Percentiles rank a stretch among this genome's conserved stretches.
phyloP scores from a whole-genome alignment of 495 filamentous ascomycete genomes.

The Tuber melanosporum region DNA sequence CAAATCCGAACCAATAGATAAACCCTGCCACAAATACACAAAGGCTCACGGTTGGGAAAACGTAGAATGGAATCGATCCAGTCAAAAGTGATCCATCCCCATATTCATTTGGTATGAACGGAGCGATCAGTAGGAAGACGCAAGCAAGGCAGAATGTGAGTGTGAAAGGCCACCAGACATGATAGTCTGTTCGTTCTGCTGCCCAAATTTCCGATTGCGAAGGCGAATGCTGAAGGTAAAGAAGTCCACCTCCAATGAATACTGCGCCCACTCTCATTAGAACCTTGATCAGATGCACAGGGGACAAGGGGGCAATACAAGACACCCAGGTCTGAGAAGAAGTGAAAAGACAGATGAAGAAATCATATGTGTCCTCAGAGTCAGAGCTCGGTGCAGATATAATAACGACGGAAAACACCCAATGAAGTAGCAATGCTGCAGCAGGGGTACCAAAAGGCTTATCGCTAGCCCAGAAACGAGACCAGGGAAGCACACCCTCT shows the following conservation, averaged over 20 bases:
- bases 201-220: conserved; percentile 41
- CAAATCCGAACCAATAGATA: conserved; percentile 46
- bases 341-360: conserved; percentile 41
- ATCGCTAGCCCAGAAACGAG: conserved; percentile 59
- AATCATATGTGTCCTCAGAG: conserved; percentile 35
- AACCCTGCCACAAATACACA: conserved; percentile 43
- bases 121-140: conserved; percentile 44
- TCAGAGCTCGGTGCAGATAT: conserved; percentile 32
- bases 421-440: conserved; percentile 46
- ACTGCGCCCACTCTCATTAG: conserved; percentile 5
- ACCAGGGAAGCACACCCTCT: conserved; percentile 59
- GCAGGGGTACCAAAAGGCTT: conserved; percentile 53
- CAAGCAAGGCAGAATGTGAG: conserved; percentile 44
- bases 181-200: conserved; percentile 45
- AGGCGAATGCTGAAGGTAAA: conserved; percentile 39
- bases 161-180: conserved; percentile 41
- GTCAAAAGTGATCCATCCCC: conserved; percentile 23
- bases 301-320: not conserved
- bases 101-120: conserved; percentile 44
- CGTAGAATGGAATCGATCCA: conserved; percentile 43
- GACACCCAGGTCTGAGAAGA: conserved; percentile 17
- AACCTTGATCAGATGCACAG: not conserved
- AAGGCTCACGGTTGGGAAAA: conserved; percentile 45
- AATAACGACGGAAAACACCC: conserved; percentile 44
- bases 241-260: conserved; percentile 17